Evolutionary conservation across 768 basidiomycete species (phyloP), one percentile per base, ranked within the genome.

Genomic region (Scleroderma citrinum): DNA sequence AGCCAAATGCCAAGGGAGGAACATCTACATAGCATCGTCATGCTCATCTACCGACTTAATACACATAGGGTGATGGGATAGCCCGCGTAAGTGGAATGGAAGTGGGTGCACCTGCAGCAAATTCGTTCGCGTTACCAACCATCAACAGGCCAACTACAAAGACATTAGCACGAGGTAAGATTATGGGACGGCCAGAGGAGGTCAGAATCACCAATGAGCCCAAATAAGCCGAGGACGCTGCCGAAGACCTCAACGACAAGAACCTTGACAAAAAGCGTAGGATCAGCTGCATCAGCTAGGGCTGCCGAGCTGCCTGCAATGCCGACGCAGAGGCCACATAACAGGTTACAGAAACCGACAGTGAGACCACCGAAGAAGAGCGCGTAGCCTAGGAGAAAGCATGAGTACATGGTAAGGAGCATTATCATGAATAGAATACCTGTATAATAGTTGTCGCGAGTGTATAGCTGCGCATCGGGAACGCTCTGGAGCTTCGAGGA

Each of bases 301-400:
- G 96, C 96, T 3, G 94, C 95, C 16, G 92, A 97, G 2, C 93
- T 90, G 1, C 96, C 96, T 5, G 92, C 92, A 63, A 97, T 79
- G 34, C 96, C 95, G 41, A 99, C 96, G 13, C 85, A 89, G 49
- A 97, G 69, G 52, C 96, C 96, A 52, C 96, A 98, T 19, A 99
- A 76, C 21, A 98, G 78, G 68, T 98, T 98, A 70, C 95, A 98
- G 4, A 82, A 63, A 14, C 96, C 96, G 24, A 95, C 94, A 2
- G 92, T 93, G 30, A 97, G 71, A 26, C 96, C 96, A 20, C 93
- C 94, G 86, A 94, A 98, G 77, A 99, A 98, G 44, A 98, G 77
- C 3, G 95, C 86, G 59, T 81, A 97, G 5, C 92, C 91, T 91
- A 12, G 6, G 14, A n/a, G 19, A 13, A 47, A 21, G 36, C 24